Base-by-base conservation (phyloP, 345 rosid genomes). In the Gossypium anomalum region DNA sequence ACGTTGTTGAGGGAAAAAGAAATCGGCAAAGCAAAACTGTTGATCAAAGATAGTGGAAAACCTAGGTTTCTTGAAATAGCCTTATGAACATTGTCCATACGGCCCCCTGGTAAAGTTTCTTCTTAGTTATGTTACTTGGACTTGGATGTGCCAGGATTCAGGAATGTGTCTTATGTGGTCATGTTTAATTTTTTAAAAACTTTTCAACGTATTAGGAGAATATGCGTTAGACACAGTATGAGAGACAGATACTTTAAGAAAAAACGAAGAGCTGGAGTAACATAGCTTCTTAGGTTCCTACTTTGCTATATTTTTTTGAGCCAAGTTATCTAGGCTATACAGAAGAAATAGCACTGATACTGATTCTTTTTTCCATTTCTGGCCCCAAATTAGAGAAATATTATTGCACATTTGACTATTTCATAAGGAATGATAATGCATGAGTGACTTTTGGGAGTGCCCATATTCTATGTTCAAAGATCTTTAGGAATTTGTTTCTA, bases 321-420 rank as follows among this genome's bases (percentile, higher is more conserved):
- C 22, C 52, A 38, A 55, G 52, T 20, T 57, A 56, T 71, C 49
- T 41, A 13, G 13, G 44, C 8, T 56, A 13, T 41, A 56, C 20
- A 53, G 17, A 6, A 29, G 16, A 38, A 20, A 15, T 71, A 3
- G 13, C 49, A 12, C 14, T 7, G 19, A 19, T 14, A 71, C 20
- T 71, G 52, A 3, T 53, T 19, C 1, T 22, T 71, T 23, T 16
- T 14, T 19, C 19, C 19, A 13, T 41, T 57, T 56, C 7, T 20
- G 51, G 20, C 52, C 14, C 63, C 64, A 20, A 71, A 56, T 38
- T 56, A 41, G 8, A 38, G 74, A 71, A 41, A 71, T 71, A 29
- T 25, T 56, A 7, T 3, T 38, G 22, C n/a, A 70, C 48, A 34
- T 7, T 53, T 70, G 27, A 52, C 27, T 71, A 17, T 55, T 38